Base-by-base conservation (phyloP, 768 basidiomycete genomes). In the Hygrophoropsis aurantiaca region DNA sequence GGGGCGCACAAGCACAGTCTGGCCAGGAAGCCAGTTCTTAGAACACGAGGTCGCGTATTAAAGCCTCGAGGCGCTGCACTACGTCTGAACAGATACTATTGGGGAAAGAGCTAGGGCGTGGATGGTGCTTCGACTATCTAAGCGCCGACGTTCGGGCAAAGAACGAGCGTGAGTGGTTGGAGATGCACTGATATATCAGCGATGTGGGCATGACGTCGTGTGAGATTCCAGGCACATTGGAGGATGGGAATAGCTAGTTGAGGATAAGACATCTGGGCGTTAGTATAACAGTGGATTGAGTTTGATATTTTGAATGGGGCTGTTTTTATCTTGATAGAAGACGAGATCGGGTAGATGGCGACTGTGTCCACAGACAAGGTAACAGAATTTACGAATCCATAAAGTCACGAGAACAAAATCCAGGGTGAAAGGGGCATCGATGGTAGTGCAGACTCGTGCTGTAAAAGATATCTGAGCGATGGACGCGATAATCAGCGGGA, bases 41-140 rank as follows among this genome's bases (percentile, higher is more conserved):
- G 36, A 16, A 16, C 36, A 38, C n/a, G 36, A 21, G 20, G 36
- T 38, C 20, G 36, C 27, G n/a, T 38, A 38, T 16, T 42, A 59
- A 62, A 62, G 54, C 61, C 63, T 65, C 53, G 55, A 62, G 61
- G 61, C 51, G 13, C 38, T 25, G 42, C 32, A 51, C 18, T 16
- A 5, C 25, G 23, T 15, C 42, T 10, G 50, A 59, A 54, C 0
- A 19, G 2, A 20, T 49, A 53, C 8, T 2, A 49, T 64, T 40
- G 26, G 44, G 62, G 54, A 62, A 18, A 36, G 42, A 4, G 3
- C 51, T 13, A 23, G 38, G 27, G 24, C 15, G 45, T n/a, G 38
- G 27, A 43, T 16, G 42, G 19, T 16, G 8, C 42, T n/a, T 33
- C 20, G 46, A 47, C 27, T 51, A 51, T 42, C 40, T 48, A 42